Conservation (phyloP, 371 early-diverging fungal species). For the Polyrhizophydium stewartii region DNA sequence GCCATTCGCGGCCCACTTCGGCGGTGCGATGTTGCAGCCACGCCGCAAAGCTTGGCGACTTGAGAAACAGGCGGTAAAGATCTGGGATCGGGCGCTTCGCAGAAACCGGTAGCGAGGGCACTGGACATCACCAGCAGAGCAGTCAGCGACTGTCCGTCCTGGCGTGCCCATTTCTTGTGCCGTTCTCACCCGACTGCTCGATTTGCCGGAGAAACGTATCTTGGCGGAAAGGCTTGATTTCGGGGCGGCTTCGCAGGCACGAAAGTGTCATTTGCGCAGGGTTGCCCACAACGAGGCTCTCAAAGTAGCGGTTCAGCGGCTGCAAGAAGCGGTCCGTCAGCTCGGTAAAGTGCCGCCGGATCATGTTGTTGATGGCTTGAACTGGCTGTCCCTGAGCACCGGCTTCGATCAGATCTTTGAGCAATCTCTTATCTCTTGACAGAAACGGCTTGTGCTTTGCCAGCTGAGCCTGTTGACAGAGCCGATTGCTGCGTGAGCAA, state of each 20-base stretch:
- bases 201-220: constrained; percentile 35
- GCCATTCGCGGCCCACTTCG: constrained; percentile 70
- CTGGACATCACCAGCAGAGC: neutral
- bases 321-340: constrained; percentile 90
- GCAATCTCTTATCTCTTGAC: constrained; percentile 64
- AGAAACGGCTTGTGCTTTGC: constrained; percentile 74
- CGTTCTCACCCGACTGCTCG: constrained; percentile 19
- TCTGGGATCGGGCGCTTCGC: constrained; percentile 45
- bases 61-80: constrained; percentile 83
- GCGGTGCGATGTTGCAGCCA: constrained; percentile 85
- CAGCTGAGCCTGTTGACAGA: too few species aligned
- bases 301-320: constrained; percentile 91
- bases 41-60: constrained; percentile 91
- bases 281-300: constrained; percentile 71
- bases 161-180: constrained; percentile 20
- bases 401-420: constrained; percentile 67
- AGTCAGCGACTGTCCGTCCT: constrained; percentile 6
- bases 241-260: constrained; percentile 30
- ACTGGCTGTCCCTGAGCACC: constrained; percentile 62
- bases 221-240: constrained; percentile 46
- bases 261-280: constrained; percentile 36
- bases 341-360: constrained; percentile 89
- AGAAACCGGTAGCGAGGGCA: constrained; percentile 39
- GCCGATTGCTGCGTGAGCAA: too few species aligned
- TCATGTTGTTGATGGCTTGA: constrained; percentile 74